Evolutionary conservation across 768 basidiomycete species (phyloP).

Genomic region (Trametes cubensis): DNA sequence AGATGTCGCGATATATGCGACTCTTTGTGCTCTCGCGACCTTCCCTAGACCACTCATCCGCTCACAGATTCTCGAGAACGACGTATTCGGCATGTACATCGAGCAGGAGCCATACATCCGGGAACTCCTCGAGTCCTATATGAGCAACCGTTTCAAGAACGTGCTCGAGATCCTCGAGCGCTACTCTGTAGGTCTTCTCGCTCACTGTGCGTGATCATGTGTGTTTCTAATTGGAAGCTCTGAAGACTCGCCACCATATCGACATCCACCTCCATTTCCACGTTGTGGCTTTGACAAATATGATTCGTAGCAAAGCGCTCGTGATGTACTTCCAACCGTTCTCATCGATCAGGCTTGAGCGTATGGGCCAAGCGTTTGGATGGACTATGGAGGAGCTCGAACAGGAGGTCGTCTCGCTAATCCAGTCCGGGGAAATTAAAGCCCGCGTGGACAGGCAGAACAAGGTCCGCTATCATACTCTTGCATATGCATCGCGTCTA

Average conservation of each 20-base stretch:
- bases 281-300: slow-evolving; percentile 60
- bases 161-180: slow-evolving; percentile 74
- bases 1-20: slow-evolving; percentile 88
- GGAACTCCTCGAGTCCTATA: slow-evolving; percentile 84
- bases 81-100: slow-evolving; percentile 72
- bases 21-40: slow-evolving; percentile 81
- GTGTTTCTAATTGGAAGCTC: not conserved
- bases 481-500: not conserved
- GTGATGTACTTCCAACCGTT: slow-evolving; percentile 93
- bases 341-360: slow-evolving; percentile 75
- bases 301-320: slow-evolving; percentile 78
- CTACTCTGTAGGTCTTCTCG: slow-evolving; percentile 56
- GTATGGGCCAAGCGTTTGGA: slow-evolving; percentile 88
- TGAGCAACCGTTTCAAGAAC: slow-evolving; percentile 83
- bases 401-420: slow-evolving; percentile 72
- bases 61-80: slow-evolving; percentile 64
- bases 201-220: not conserved
- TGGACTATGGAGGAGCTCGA: slow-evolving; percentile 75
- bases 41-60: slow-evolving; percentile 73
- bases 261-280: slow-evolving; percentile 80
- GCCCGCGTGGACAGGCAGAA: slow-evolving; percentile 89
- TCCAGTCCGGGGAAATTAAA: slow-evolving; percentile 75
- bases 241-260: slow-evolving; percentile 72
- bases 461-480: slow-evolving; percentile 53
- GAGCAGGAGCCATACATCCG: slow-evolving; percentile 88